Evolutionary conservation across 2,329 filamentous ascomycete species (phyloP).

Genomic region (Aspergillus jensenii): DNA sequence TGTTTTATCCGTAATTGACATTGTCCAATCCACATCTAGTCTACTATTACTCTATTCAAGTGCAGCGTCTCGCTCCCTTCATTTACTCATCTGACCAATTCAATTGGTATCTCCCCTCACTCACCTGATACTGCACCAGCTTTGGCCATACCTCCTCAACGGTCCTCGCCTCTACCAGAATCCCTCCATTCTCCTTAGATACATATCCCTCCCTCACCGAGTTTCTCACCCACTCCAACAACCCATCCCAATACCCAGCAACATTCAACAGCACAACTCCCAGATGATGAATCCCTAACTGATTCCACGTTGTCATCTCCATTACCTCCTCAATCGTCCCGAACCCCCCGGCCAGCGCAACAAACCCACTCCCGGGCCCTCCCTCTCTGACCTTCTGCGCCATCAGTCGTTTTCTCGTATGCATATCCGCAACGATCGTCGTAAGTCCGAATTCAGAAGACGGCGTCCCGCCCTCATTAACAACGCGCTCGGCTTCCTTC

Average conservation of each 20-base stretch:
- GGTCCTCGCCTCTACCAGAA: slow-evolving; percentile 73
- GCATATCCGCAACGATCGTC: slow-evolving; percentile 92
- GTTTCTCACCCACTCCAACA: slow-evolving; percentile 77
- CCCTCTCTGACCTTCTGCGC: slow-evolving; percentile 80
- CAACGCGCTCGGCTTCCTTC: slow-evolving; percentile 52
- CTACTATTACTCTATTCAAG: not conserved
- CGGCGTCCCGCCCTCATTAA: slow-evolving; percentile 52
- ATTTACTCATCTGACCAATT: slow-evolving; percentile 72
- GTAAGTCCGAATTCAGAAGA: slow-evolving; percentile 69
- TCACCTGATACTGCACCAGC: slow-evolving; percentile 72
- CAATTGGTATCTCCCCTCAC: slow-evolving; percentile 73
- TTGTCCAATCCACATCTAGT: not conserved
- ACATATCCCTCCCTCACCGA: slow-evolving; percentile 79
- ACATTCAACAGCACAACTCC: slow-evolving; percentile 84
- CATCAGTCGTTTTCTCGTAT: slow-evolving; percentile 93
- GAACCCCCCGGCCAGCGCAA: slow-evolving; percentile 85
- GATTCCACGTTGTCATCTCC: slow-evolving; percentile 93
- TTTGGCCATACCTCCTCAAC: slow-evolving; percentile 70
- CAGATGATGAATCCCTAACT: slow-evolving; percentile 83
- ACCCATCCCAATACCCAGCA: slow-evolving; percentile 86
- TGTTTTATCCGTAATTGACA: not conserved
- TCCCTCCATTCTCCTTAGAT: slow-evolving; percentile 65
- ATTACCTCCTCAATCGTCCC: slow-evolving; percentile 96
- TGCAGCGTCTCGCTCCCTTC: not conserved
- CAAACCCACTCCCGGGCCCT: slow-evolving; percentile 81